Percentiles rank a stretch among this genome's conserved stretches.
Conservation (phyloP, 768 basidiomycete species). For the Sporobolomyces pararoseus region DNA sequence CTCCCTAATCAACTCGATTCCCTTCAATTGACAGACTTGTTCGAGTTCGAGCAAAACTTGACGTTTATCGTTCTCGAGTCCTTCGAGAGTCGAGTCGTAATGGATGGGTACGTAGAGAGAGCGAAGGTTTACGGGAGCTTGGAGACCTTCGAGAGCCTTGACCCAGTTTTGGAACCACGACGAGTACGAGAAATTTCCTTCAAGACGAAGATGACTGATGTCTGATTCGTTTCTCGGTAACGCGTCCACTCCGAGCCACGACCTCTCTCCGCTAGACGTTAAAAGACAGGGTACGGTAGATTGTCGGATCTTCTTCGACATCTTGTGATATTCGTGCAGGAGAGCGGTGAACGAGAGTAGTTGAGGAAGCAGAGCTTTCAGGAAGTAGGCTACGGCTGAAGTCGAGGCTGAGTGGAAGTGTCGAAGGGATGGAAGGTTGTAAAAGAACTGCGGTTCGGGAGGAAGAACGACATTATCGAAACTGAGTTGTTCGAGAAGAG, state of each 20-base stretch:
- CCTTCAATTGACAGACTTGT: background rate
- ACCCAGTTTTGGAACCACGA: background rate
- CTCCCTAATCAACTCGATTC: background rate
- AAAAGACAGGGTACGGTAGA: background rate
- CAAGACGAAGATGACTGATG: background rate
- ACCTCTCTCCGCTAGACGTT: too few relatives aligned
- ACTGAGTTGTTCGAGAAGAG: slow-evolving; percentile 2
- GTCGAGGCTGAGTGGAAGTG: slow-evolving; percentile 5
- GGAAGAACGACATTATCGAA: background rate
- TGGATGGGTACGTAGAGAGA: background rate
- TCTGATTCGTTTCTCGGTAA: background rate
- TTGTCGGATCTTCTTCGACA: background rate
- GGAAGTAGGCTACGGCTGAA: background rate
- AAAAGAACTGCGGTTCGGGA: background rate
- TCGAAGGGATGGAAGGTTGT: background rate
- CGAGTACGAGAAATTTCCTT: background rate
- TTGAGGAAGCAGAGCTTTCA: background rate
- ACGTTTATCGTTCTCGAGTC: background rate
- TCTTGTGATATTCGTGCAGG: background rate
- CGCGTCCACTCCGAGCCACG: background rate
- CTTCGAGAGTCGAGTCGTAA: background rate
- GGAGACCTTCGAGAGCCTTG: background rate
- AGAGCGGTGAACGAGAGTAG: background rate
- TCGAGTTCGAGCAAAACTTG: background rate
- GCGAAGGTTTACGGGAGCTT: too few relatives aligned